Percentiles rank a stretch among this genome's conserved stretches.
phyloP scores from a whole-genome alignment of 192 early-diverging fungal genomes.

The Backusella parvicylindrica region DNA sequence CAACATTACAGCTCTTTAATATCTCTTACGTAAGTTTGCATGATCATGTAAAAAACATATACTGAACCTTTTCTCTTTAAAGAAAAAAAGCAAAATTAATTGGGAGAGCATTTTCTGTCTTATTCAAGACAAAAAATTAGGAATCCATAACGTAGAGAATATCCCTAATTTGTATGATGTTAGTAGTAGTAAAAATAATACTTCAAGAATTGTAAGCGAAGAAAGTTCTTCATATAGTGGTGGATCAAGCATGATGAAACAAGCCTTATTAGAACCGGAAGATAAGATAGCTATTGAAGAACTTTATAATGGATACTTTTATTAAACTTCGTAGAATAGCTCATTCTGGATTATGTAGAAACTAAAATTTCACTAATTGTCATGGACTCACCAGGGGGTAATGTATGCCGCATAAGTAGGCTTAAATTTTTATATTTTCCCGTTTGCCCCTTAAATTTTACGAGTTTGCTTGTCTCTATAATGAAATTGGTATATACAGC shows the following conservation, averaged over 20 bases:
- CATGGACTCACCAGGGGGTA: constrained; percentile 1
- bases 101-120: neutral
- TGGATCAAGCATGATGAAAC: too few species aligned
- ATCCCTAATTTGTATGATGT: neutral
- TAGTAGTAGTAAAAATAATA: constrained; percentile 1
- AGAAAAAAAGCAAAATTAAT: neutral
- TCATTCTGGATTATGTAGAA: constrained; percentile 3
- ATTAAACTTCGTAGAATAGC: constrained; percentile 7
- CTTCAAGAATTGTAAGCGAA: neutral
- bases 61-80: neutral
- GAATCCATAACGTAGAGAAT: neutral
- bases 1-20: neutral
- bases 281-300: constrained; percentile 4
- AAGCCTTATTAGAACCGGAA: too few species aligned
- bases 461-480: constrained; percentile 2
- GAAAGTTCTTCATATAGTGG: neutral
- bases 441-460: neutral
- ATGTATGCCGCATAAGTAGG: constrained; percentile 1
- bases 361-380: neutral
- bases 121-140: constrained; percentile 4
- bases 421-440: neutral
- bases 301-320: constrained; percentile 3
- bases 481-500: constrained; percentile 6
- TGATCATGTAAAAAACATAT: neutral
- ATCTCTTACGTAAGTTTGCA: neutral